Evolutionary conservation across 2,329 filamentous ascomycete species (phyloP), one percentile per base, ranked within the genome.

Genomic region (Pseudopyrenochaeta lycopersici): DNA sequence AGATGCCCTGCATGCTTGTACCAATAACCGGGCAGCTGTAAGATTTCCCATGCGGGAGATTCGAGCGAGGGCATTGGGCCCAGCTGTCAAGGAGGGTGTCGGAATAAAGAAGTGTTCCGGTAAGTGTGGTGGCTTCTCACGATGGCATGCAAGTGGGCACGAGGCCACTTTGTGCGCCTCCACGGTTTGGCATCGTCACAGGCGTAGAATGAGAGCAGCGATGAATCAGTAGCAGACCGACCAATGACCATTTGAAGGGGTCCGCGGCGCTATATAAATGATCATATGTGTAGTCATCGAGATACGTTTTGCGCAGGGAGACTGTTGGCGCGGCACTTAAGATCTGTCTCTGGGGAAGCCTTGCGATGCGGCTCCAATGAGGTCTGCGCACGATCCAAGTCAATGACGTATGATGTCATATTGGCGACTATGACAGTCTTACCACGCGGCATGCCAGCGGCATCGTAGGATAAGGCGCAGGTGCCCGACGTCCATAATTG

Each of bases 91-190:
- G 43, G 31, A 42, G 18, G 35, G 38, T 38, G 32, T 20, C 27
- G 23, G n/a, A 27, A 18, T 12, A 15, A 29, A 52, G 27, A 36
- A 49, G 31, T 46, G 15, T 32, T 21, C 30, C 32, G 15, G 33
- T 45, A 49, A 35, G 15, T 31, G 6, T 21, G 21, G 7, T 12
- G 18, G 44, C 21, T 39, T 10, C 11, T 31, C 31, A 27, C 20
- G 32, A 46, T 45, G 32, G 23, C 45, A 58, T 57, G 59, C 56
- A 49, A 50, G 46, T 60, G 60, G 58, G 44, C 54, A 68, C 58
- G 55, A 55, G 66, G 51, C 30, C 54, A 62, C 32, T 14, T 46
- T 9, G 35, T 41, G 30, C 33, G 44, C 47, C 20, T 41, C 36
- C 38, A 46, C 11, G 33, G 30, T 11, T 10, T 17, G 47, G 54